Base-by-base conservation (phyloP, 2,329 filamentous ascomycete genomes). In the Mariannaea sp. region DNA sequence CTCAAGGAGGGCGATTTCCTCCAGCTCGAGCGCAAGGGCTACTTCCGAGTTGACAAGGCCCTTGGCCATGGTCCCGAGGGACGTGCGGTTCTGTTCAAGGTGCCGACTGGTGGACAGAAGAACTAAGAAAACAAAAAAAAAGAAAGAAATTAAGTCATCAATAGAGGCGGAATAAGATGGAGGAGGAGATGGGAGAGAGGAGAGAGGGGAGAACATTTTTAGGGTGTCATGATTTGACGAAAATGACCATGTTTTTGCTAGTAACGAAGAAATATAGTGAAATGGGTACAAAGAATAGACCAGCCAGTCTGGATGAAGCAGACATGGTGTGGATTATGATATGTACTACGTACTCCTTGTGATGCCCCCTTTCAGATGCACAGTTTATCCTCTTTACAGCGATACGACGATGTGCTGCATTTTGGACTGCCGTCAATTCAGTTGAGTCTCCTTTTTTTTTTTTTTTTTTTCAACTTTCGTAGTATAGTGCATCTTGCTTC, bases 11-110 rank as follows among this genome's bases (percentile, higher is more conserved):
- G 91, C 67, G 92, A 96, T 65, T 93, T 97, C 58, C 91, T 97
- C 64, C 94, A 97, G 77, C 88, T 97, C 39, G 93, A 97, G 79
- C 83, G 93, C 57, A 91, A 93, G 74, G 93, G 92, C 1, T 97
- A 90, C 75, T 97, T 89, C 78, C 82, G 93, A 46, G 86, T 96
- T 20, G 93, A 97, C 74, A 83, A 83, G 74, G 78, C 77, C 8
- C 71, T 82, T 22, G 68, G 65, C 32, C 73, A 80, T 65, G 79
- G 77, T 71, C 74, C 76, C 51, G 75, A 78, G 32, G 79, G 77
- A 32, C 77, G 78, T 66, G 80, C 81, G 26, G 77, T 85, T 13
- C 65, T 85, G 60, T 85, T 85, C 68, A 73, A 71, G 62, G 83
- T 85, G 48, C 82, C 82, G 6, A 84, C 81, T 5, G 82, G 82